Conservation (phyloP, 2,329 filamentous ascomycete genomes). For the Venturia carpophila region DNA sequence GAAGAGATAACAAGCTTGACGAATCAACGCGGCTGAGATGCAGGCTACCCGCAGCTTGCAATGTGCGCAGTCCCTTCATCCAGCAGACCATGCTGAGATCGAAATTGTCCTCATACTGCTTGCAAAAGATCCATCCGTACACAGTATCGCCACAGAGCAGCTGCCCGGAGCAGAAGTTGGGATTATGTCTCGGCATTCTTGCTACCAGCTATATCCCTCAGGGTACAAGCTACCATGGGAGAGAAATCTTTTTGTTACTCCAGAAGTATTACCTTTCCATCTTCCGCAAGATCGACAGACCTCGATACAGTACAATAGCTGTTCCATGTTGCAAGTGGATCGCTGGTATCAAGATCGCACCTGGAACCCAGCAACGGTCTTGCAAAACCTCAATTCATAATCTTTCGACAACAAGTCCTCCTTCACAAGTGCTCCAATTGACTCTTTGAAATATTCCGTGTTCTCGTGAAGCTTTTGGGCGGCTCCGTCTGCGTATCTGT, state of each 20-base stretch:
- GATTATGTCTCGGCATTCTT: neutral
- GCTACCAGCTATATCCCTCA: neutral
- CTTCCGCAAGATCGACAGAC: neutral
- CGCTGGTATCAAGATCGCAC: neutral
- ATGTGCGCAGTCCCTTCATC: neutral
- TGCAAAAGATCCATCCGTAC: neutral
- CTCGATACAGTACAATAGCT: neutral
- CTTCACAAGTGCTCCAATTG: neutral
- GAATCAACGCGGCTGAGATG: neutral
- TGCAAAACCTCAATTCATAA: constrained; percentile 10
- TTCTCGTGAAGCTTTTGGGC: constrained; percentile 2
- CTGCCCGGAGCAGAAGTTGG: neutral
- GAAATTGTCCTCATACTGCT: neutral
- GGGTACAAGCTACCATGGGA: neutral
- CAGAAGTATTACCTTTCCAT: neutral
- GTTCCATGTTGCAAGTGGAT: constrained; percentile 1
- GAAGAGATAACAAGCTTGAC: neutral
- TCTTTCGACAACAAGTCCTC: constrained; percentile 4
- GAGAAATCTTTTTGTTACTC: neutral
- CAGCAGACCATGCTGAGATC: neutral
- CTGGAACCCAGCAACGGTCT: constrained; percentile 13
- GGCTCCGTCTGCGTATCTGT: constrained; percentile 4
- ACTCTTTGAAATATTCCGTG: constrained; percentile 8
- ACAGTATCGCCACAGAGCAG: neutral
- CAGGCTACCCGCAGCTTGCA: neutral